Conservation (phyloP, 257 asterid genomes). For the Misopates orontium region DNA sequence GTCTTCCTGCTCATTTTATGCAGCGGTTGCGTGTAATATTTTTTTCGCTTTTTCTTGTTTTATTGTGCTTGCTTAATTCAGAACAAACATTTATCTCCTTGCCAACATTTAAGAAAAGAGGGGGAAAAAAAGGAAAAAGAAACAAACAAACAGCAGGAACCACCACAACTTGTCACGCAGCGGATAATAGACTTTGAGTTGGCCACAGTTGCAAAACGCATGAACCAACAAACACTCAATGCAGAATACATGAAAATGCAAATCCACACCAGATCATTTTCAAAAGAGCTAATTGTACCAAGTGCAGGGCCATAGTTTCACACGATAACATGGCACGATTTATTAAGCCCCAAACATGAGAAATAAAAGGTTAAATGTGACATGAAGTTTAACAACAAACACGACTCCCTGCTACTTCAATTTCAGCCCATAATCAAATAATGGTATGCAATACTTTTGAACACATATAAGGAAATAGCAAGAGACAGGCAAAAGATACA, state of each 20-base stretch:
- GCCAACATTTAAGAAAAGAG: neutral
- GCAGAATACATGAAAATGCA: neutral
- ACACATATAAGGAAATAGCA: neutral
- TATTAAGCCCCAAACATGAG: too few species aligned
- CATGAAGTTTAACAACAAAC: neutral
- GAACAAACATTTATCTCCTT: neutral
- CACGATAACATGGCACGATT: too few species aligned
- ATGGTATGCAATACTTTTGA: neutral
- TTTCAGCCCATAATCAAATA: too few species aligned
- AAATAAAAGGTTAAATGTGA: too few species aligned
- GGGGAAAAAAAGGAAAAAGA: neutral
- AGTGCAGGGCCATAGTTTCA: too few species aligned
- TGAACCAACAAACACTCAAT: constrained; percentile 7
- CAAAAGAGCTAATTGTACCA: neutral
- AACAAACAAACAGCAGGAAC: neutral
- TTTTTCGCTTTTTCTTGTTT: too few species aligned
- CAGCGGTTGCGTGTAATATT: too few species aligned
- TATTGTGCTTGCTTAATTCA: neutral
- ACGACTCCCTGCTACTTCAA: too few species aligned
- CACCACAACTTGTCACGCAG: neutral
- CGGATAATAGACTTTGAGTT: neutral
- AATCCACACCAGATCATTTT: neutral
- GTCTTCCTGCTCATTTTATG: too few species aligned
- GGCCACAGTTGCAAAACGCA: constrained; percentile 1
- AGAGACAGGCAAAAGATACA: neutral